Evolutionary conservation across 257 asterid species (phyloP).

Genomic region (Nicotiana tomentosiformis): DNA sequence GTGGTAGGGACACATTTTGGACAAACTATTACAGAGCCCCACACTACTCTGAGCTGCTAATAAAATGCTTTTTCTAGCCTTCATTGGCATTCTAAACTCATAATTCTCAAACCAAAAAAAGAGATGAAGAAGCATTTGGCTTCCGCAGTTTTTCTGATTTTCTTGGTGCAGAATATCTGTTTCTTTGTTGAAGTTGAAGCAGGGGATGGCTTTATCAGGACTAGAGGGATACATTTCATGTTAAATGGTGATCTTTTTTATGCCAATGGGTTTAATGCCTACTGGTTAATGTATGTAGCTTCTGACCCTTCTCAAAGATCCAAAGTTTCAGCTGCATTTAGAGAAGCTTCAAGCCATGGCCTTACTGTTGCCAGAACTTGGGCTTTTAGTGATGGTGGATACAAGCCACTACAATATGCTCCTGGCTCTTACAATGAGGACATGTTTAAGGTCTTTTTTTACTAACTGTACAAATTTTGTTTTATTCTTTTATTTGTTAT

Average conservation of each 20-base stretch:
- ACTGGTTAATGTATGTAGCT: slow-evolving; percentile 85
- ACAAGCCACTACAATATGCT: slow-evolving; percentile 51
- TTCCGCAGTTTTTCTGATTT: slow-evolving; percentile 22
- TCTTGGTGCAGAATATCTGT: slow-evolving; percentile 41
- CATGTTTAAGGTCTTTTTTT: slow-evolving; percentile 47
- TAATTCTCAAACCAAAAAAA: background rate
- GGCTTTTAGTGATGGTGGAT: slow-evolving; percentile 95
- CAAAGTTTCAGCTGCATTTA: slow-evolving; percentile 64
- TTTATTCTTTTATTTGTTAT: no score
- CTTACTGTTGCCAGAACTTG: slow-evolving; percentile 86
- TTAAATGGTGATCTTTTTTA: slow-evolving; percentile 60
- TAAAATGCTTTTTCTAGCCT: background rate
- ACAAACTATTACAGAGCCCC: slow-evolving; percentile 6
- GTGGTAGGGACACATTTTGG: background rate
- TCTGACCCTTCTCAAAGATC: slow-evolving; percentile 68
- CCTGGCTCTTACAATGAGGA: slow-evolving; percentile 78
- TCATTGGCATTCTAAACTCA: background rate
- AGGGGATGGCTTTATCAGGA: slow-evolving; percentile 48
- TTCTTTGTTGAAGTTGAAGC: slow-evolving; percentile 26
- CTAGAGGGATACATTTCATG: slow-evolving; percentile 63
- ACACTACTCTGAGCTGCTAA: slow-evolving; percentile 11
- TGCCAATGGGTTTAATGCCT: slow-evolving; percentile 93
- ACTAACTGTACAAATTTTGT: background rate
- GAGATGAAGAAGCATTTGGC: slow-evolving; percentile 37
- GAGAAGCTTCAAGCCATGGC: slow-evolving; percentile 67